These are phyloP conservation scores for Globisporangium radiosum DNA, from an alignment of 352 stramenopile genomes.

Conservation along the genomic window DNA sequence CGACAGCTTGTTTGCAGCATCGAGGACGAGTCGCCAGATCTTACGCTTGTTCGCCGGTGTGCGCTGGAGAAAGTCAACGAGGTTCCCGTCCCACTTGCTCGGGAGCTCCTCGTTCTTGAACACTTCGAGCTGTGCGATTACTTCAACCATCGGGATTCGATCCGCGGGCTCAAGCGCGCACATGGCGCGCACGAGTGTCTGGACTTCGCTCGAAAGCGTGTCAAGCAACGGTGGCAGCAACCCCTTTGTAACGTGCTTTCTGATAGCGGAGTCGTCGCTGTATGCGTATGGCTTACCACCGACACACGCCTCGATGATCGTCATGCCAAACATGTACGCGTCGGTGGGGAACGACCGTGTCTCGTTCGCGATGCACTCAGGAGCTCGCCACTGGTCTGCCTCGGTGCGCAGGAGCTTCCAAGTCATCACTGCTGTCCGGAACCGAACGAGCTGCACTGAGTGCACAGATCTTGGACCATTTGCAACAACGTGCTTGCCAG, in stretches of 20 bases:
- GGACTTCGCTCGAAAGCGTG: not conserved
- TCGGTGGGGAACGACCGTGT: not conserved
- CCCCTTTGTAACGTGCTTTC: not conserved
- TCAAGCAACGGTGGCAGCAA: not conserved
- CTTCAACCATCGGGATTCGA: too few species aligned
- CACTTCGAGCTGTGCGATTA: too few species aligned
- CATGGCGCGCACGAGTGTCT: too few species aligned
- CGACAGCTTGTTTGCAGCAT: not conserved
- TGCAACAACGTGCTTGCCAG: constrained; percentile 33
- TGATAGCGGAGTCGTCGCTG: not conserved
- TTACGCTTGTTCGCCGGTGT: too few species aligned
- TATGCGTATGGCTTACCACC: not conserved
- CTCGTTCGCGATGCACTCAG: not conserved
- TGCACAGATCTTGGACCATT: constrained; percentile 49
- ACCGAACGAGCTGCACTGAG: constrained; percentile 71
- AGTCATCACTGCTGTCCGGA: too few species aligned
- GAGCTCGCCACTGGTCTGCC: not conserved
- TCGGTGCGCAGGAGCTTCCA: too few species aligned
- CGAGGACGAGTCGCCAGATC: not conserved
- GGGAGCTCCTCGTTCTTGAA: too few species aligned
- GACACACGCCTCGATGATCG: not conserved
- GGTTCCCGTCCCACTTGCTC: too few species aligned
- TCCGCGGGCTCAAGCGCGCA: too few species aligned
- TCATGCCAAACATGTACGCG: not conserved
- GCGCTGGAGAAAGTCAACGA: too few species aligned